Base-by-base conservation (phyloP, 2,329 filamentous ascomycete species). In the Penicillium aurantiogriseum region DNA sequence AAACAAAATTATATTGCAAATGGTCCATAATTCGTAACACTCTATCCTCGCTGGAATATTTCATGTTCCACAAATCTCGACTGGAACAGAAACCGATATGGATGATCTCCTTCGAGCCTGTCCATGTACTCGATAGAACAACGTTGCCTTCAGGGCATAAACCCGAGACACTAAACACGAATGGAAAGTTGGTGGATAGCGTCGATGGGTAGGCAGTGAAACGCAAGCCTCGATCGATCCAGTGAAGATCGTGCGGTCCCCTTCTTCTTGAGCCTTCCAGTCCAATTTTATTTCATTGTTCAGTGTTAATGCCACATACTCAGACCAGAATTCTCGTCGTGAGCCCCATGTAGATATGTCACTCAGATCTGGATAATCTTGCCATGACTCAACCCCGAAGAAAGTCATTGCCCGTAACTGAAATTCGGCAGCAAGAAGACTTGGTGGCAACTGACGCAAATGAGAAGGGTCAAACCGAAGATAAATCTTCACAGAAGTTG, bases 151-250 rank as follows among this genome's bases (percentile, higher is more conserved):
- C 11, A 66, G 2, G 1, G 60, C 39, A 45, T 64, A 67, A 9
- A 39, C 50, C 10, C 62, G 56, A 9, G 62, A 64, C 10, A 63
- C 43, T 5, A 64, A 61, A 43, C 62, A 67, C 2, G 59, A 65
- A 36, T 61, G 52, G 15, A 61, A 64, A 10, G 53, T 63, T 5
- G 57, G 53, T 4, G 60, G 51, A 27, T 59, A 59, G 7, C 10
- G 21, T 8, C 38, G 40, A 33, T 39, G 11, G 3, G 21, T 19
- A 2, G 58, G 51, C 8, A 64, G 29, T 27, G 39, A 45, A 25
- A 59, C 21, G 4, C 35, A 39, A 17, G 54, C 15, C 7, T 58
- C 43, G 25, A 58, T 2, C 5, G 47, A 44, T 21, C 59, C n/a
- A 11, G 44, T 58, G 19, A 57, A 61, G 3, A 35, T 23, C 19